These are phyloP conservation scores for Suillus luteus DNA, from an alignment of 768 basidiomycete genomes.

Conservation along the genomic window DNA sequence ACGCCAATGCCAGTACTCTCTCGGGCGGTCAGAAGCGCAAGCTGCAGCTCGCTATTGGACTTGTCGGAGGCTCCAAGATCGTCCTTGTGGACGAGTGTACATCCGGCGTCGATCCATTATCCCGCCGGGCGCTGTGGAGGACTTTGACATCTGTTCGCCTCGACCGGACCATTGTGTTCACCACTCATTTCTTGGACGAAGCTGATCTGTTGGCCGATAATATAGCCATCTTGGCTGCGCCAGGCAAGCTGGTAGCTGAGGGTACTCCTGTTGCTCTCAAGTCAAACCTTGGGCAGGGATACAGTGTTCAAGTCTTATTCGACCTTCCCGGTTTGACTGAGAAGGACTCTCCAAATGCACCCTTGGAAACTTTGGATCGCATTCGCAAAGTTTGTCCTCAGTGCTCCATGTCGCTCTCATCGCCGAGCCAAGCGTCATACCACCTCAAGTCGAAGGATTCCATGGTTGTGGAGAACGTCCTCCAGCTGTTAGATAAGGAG, in stretches of 20 bases:
- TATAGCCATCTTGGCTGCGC: slow-evolving; percentile 73
- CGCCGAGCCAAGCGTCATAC: slow-evolving; percentile 49
- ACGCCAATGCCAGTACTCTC: slow-evolving; percentile 63
- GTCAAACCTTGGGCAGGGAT: slow-evolving; percentile 69
- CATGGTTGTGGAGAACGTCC: slow-evolving; percentile 51
- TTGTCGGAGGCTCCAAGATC: slow-evolving; percentile 74
- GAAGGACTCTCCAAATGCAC: slow-evolving; percentile 19
- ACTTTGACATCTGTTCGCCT: slow-evolving; percentile 67
- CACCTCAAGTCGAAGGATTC: slow-evolving; percentile 66
- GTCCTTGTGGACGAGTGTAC: slow-evolving; percentile 72
- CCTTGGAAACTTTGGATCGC: slow-evolving; percentile 38
- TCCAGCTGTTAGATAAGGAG: slow-evolving; percentile 54
- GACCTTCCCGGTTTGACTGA: slow-evolving; percentile 33
- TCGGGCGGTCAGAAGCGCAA: slow-evolving; percentile 85
- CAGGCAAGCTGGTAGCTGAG: slow-evolving; percentile 72
- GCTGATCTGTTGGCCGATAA: slow-evolving; percentile 77
- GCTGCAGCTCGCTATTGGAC: slow-evolving; percentile 78
- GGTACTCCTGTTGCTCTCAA: slow-evolving; percentile 79
- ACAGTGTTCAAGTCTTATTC: slow-evolving; percentile 61
- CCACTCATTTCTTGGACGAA: slow-evolving; percentile 82
- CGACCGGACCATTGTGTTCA: slow-evolving; percentile 71
- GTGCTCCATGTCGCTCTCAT: slow-evolving; percentile 42
- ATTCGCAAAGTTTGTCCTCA: slow-evolving; percentile 50
- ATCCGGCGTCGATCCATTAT: slow-evolving; percentile 81
- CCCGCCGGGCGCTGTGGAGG: slow-evolving; percentile 76